Base-by-base conservation (phyloP, 768 basidiomycete species). In the Trametes cubensis region DNA sequence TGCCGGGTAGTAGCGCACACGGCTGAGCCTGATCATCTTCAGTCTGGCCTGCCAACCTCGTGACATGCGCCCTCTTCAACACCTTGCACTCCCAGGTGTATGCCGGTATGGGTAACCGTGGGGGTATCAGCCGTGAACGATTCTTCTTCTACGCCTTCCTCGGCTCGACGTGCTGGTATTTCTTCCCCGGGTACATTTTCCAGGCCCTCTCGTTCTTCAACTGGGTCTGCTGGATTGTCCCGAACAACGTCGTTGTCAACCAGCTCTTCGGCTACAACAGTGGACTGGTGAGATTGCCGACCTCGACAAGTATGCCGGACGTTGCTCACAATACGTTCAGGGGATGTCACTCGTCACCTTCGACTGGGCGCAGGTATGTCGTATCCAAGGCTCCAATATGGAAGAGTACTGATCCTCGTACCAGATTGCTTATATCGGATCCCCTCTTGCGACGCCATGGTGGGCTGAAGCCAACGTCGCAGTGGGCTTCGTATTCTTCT, bases 141-240 rank as follows among this genome's bases (percentile, higher is more conserved):
- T 94, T 92, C 79, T 94, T 94, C 80, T 65, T 85, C 60, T 85
- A 81, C 68, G 83, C 80, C 5, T 88, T 89, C 70, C 57, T 79
- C 2, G 82, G 73, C 25, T 86, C 85, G 14, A 79, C 78, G 39
- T 65, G 76, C 44, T 92, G 88, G 88, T 87, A 83, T 60, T 56
- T 80, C 77, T 73, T 75, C 75, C 94, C 94, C 1, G 91, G 91
- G 5, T 94, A 88, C 74, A 76, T 95, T 51, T 95, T 91, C 81
- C 90, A 88, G 13, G 91, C 84, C 17, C 79, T 95, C 49, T 90
- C 88, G 64, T 78, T 88, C 62, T 94, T 95, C 78, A 92, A 88
- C 73, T 95, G 93, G 91, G 85, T 87, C 10, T 80, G 78, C 69
- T 81, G 81, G 81, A 81, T 81, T 48, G 75, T 67, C 26, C 80